Evolutionary conservation across 2,329 filamentous ascomycete species (phyloP).

Genomic region (Xylariaceae sp.): DNA sequence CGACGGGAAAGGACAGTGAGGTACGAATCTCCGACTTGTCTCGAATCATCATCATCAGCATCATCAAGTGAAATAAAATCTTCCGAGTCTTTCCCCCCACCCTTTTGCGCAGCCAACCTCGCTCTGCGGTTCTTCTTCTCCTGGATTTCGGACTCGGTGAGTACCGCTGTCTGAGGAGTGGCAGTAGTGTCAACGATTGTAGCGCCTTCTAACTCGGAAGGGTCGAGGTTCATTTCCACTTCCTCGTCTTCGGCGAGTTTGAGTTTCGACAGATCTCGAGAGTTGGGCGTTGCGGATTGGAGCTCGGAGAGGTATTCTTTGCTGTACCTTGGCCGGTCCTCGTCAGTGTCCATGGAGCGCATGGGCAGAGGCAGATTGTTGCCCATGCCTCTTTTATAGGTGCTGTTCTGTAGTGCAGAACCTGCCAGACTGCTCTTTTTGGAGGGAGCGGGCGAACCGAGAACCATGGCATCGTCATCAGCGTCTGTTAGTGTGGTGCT

Average conservation of each 20-base stretch:
- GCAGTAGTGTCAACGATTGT: constrained; percentile 57
- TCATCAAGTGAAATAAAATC: constrained; percentile 66
- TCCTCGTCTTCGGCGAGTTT: constrained; percentile 39
- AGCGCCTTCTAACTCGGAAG: constrained; percentile 61
- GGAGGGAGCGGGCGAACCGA: constrained; percentile 49
- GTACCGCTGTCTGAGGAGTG: constrained; percentile 52
- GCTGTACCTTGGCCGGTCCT: constrained; percentile 76
- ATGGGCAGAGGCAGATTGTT: constrained; percentile 49
- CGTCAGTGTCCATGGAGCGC: constrained; percentile 57
- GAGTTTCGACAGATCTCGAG: constrained; percentile 55
- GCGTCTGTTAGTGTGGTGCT: constrained; percentile 53
- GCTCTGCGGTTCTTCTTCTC: constrained; percentile 88
- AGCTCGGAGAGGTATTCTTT: constrained; percentile 84
- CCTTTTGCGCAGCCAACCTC: constrained; percentile 69
- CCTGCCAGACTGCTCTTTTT: constrained; percentile 63
- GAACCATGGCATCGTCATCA: constrained; percentile 40
- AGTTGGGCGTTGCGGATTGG: constrained; percentile 79
- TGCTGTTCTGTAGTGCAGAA: constrained; percentile 65
- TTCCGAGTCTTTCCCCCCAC: constrained; percentile 33
- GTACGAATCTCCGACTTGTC: constrained; percentile 30
- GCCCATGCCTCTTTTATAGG: constrained; percentile 51
- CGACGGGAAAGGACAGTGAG: constrained; percentile 33
- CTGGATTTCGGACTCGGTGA: constrained; percentile 79
- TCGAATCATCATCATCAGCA: constrained; percentile 41
- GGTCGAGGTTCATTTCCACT: constrained; percentile 55